Percentiles rank a stretch among this genome's conserved stretches.
These are phyloP conservation scores for Aspergillus campestris DNA, from an alignment of 495 filamentous ascomycete species.

Conservation along the genomic window DNA sequence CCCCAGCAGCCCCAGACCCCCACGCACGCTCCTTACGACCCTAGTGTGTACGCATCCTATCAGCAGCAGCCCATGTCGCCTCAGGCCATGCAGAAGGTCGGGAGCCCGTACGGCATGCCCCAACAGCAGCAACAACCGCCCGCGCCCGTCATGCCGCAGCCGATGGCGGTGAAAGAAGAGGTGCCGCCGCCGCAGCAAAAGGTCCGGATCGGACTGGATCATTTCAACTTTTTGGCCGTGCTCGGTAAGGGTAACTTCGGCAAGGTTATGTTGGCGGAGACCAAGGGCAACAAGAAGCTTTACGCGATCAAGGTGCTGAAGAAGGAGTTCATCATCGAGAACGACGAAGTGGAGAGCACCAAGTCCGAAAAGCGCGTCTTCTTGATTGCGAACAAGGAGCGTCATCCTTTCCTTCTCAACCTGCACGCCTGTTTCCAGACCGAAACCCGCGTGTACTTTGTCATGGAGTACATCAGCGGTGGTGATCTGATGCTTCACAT, in stretches of 20 bases:
- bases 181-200: conserved; percentile 56
- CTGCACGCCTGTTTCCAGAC: conserved; percentile 99
- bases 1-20: conserved; percentile 42
- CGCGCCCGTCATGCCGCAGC: conserved; percentile 16
- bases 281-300: conserved; percentile 80
- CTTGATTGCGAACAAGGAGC: conserved; percentile 93
- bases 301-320: conserved; percentile 99
- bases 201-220: conserved; percentile 82
- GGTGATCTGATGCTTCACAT: conserved; percentile 99
- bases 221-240: conserved; percentile 99
- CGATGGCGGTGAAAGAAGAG: conserved; percentile 37
- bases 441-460: conserved; percentile 96
- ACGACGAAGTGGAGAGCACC: conserved; percentile 99
- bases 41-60: conserved; percentile 60
- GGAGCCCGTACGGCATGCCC: conserved; percentile 24
- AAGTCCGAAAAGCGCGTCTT: conserved; percentile 97
- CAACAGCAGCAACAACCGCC: conserved; percentile 43
- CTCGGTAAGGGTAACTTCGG: conserved; percentile 99
- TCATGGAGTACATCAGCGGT: conserved; percentile 99
- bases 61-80: conserved; percentile 30
- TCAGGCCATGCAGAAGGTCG: conserved; percentile 21
- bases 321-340: conserved; percentile 99
- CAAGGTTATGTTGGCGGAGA: conserved; percentile 99
- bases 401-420: conserved; percentile 92
- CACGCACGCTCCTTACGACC: conserved; percentile 63